Base-by-base conservation (phyloP, 148 eudicot species). In the Cornus suecica region DNA sequence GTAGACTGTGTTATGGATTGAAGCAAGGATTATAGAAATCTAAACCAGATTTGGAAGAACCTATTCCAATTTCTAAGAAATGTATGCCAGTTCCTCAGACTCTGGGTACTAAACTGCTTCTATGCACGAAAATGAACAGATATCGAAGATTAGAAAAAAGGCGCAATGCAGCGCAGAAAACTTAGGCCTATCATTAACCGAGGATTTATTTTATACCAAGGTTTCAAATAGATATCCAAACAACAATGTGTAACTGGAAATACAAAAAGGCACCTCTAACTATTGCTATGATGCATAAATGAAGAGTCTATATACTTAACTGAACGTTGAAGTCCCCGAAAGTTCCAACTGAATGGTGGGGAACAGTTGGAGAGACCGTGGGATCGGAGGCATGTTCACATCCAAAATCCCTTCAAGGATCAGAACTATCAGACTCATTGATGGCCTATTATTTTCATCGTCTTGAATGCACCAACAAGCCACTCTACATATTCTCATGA, bases 381-480 rank as follows among this genome's bases (percentile, higher is more conserved):
- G 88, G 48, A 78, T 72, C 9, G 88, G 88, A 61, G 86, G 86
- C 77, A 80, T 51, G 48, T 78, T 83, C 61, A 86, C 88, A 45
- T 80, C 88, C 80, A 83, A 66, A 61, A 86, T 75, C 8, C 89
- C 85, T 71, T 86, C 89, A 8, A 86, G 85, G 54, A 81, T 75
- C 68, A 83, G 89, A 74, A 81, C 87, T 8, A 84, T 73, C 69
- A 71, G 84, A 1, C 89, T 80, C 87, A 86, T 86, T 16, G 81
- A 62, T 4, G 89, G 89, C 66, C 89, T 82, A 5, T 71, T 48
- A 30, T 69, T 51, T 73, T 86, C 89, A 24, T 86, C 81, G 24
- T 85, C 86, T 70, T 83, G 89, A 26, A 86, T 83, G 68, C 89
- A 83, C 89, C 89, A 86, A 65, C 86, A 83, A 23, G 86, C 86